phyloP scores from a whole-genome alignment of 2,329 filamentous ascomycete species.

The Graphilbum fragrans region DNA sequence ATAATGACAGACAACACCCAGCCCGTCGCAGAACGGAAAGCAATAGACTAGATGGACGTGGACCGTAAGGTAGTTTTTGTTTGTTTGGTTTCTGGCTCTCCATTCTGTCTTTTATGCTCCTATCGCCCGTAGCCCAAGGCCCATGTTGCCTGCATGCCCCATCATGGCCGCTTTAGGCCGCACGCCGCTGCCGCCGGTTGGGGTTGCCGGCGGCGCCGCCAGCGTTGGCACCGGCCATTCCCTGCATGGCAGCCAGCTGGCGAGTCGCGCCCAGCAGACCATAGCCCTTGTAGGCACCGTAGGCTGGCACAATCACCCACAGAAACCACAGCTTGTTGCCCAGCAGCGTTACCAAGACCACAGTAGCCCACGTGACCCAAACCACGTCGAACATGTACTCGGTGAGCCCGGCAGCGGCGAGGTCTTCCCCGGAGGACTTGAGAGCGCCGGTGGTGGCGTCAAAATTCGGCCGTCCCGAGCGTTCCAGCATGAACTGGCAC shows the following conservation, averaged over 20 bases:
- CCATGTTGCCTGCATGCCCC: not conserved
- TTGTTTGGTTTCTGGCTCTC: not conserved
- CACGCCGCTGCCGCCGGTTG: conserved; percentile 43
- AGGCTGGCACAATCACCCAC: conserved; percentile 43
- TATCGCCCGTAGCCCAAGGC: no score
- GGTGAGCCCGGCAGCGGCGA: conserved; percentile 76
- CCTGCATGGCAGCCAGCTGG: conserved; percentile 37
- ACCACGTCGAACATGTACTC: conserved; percentile 98
- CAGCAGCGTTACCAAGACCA: conserved; percentile 59
- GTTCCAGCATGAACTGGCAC: conserved; percentile 79
- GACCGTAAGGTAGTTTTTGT: not conserved
- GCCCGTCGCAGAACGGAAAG: no score
- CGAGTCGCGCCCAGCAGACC: conserved; percentile 41
- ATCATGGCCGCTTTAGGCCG: conserved; percentile 25
- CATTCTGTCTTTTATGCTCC: no score
- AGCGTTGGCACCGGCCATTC: conserved; percentile 25
- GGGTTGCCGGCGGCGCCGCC: conserved; percentile 18
- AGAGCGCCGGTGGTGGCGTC: conserved; percentile 53
- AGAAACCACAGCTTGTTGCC: conserved; percentile 64
- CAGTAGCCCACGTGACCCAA: conserved; percentile 82
- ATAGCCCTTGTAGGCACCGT: conserved; percentile 40
- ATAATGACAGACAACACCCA: no score
- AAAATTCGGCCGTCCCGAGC: conserved; percentile 66
- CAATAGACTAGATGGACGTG: no score
- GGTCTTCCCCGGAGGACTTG: conserved; percentile 70